phyloP scores from a whole-genome alignment of 495 filamentous ascomycete genomes.

The Aspergillus sclerotiicarbonarius region DNA sequence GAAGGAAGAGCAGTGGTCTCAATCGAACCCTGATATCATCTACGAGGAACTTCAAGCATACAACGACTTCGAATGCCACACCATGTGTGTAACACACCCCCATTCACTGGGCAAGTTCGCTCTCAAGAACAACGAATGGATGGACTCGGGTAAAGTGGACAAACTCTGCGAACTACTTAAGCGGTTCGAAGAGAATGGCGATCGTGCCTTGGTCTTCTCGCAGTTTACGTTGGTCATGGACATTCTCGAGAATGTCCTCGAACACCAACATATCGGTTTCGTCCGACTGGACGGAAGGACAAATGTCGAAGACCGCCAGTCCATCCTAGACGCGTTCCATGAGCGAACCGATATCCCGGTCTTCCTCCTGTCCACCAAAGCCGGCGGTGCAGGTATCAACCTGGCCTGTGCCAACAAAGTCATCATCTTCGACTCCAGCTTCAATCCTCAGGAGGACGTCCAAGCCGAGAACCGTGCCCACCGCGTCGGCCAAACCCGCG shows the following conservation, averaged over 20 bases:
- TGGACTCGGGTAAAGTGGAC: constrained; percentile 87
- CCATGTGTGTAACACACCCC: constrained; percentile 69
- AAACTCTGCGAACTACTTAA: constrained; percentile 70
- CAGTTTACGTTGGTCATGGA: constrained; percentile 91
- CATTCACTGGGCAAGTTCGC: constrained; percentile 66
- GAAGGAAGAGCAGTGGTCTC: constrained; percentile 58
- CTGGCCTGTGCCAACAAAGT: constrained; percentile 94
- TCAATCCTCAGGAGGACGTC: constrained; percentile 95
- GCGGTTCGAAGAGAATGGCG: constrained; percentile 74
- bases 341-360: constrained; percentile 74
- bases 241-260: constrained; percentile 78
- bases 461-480: constrained; percentile 97
- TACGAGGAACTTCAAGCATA: constrained; percentile 68
- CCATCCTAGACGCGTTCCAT: constrained; percentile 79
- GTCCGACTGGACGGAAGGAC: constrained; percentile 84
- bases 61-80: constrained; percentile 80
- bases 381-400: constrained; percentile 94
- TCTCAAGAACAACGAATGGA: constrained; percentile 75
- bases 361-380: constrained; percentile 89
- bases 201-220: constrained; percentile 84
- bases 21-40: constrained; percentile 62
- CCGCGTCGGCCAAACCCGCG: constrained; percentile 83
- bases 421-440: constrained; percentile 90
- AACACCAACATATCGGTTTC: constrained; percentile 69
- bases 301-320: constrained; percentile 76